Evolutionary conservation across 129 eudicot genomes (phyloP).

Genomic region (Arctium minus): DNA sequence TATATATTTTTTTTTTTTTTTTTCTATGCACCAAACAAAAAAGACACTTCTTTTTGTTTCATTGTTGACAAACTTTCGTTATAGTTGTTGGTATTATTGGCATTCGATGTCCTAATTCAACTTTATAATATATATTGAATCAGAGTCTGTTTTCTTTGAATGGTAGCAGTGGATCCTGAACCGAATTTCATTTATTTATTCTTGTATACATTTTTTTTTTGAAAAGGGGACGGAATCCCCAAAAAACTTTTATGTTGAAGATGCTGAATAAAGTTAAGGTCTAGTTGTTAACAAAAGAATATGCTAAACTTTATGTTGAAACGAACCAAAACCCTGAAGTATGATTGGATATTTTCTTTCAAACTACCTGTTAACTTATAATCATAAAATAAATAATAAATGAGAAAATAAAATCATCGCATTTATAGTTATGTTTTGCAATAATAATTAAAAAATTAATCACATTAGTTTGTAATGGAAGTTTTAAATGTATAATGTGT

Average conservation of each 20-base stretch:
- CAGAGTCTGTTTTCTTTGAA: background rate
- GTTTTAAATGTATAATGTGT: too few relatives aligned
- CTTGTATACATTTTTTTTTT: background rate
- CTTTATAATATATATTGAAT: background rate
- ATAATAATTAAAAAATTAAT: background rate
- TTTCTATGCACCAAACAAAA: background rate
- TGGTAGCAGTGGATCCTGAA: background rate
- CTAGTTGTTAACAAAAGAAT: conserved; percentile 10
- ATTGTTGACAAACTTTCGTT: background rate
- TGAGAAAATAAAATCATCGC: too few relatives aligned
- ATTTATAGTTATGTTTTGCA: background rate
- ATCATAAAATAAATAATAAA: background rate
- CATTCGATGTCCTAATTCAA: background rate
- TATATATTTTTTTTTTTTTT: background rate
- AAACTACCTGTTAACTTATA: background rate
- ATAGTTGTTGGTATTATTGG: background rate
- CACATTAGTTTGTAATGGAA: background rate
- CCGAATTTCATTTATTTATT: background rate
- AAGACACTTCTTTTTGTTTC: background rate
- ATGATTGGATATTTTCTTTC: background rate
- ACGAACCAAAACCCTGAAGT: background rate
- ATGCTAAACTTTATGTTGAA: background rate
- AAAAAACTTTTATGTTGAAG: background rate
- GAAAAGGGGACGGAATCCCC: too few relatives aligned
- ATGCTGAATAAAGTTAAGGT: background rate